Evolutionary conservation across 2,329 filamentous ascomycete genomes (phyloP), one percentile per base, ranked within the genome.

Genomic region (Cordyceps cateniannulata): DNA sequence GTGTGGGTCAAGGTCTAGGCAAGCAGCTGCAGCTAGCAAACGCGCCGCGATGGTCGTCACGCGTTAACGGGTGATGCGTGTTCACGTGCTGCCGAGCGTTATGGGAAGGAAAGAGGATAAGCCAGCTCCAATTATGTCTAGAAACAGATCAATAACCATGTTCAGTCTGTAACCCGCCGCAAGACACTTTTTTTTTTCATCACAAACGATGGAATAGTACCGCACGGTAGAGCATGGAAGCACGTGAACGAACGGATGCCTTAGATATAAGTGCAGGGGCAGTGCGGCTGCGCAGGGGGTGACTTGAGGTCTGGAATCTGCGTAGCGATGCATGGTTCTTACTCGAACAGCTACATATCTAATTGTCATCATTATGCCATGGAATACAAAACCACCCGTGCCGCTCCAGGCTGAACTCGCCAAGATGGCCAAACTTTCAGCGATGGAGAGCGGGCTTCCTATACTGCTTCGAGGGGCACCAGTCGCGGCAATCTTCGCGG

Each of bases 41-140:
- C 59, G 59, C 59, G 59, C 6, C 51, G 44, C 14, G 44, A 9
- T 6, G 18, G 18, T 16, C 29, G 53, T 62, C 62, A 63, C 65
- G 65, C 65, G 65, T 66, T 63, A 54, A 52, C 14, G 16, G n/a
- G 57, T 57, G 65, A 65, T 66, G 65, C 65, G 65, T 63, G 40
- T 42, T 66, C 65, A 66, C 64, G 65, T 66, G 62, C 63, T 18
- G n/a, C 20, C 22, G 12, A 24, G 16, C 20, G 3, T 29, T n/a
- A n/a, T 20, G 40, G 52, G 1, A 14, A 29, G 52, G 22, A 3
- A 45, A 27, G 6, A 16, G 3, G 14, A 35, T 35, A 12, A 12
- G 16, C 38, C 38, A 42, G 18, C 16, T 42, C 5, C 38, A 40
- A n/a, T 40, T 40, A 9, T 4, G 16, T 20, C 2, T 10, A 20